These are phyloP conservation scores for Fusarium neocosmosporiellum DNA, from an alignment of 2,329 filamentous ascomycete genomes.

Conservation along the genomic window DNA sequence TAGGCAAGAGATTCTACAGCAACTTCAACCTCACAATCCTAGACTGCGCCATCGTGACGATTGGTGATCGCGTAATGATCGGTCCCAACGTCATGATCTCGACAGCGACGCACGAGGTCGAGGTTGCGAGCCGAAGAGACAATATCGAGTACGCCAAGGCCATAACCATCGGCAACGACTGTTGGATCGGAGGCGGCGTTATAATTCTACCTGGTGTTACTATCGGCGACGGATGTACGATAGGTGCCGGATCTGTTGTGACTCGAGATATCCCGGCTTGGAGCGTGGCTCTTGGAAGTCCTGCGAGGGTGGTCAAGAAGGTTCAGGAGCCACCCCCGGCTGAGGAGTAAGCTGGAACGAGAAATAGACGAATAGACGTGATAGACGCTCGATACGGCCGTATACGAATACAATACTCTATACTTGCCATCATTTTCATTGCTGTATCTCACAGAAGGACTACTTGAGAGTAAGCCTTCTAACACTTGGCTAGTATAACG, in stretches of 20 bases:
- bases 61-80: conserved; percentile 63
- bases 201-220: conserved; percentile 83
- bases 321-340: neutral
- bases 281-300: conserved; percentile 51
- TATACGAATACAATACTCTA: neutral
- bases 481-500: no score
- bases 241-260: conserved; percentile 86
- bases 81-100: conserved; percentile 65
- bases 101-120: conserved; percentile 63
- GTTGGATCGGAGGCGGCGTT: conserved; percentile 80
- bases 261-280: conserved; percentile 63
- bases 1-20: conserved; percentile 68
- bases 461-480: neutral
- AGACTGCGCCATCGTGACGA: conserved; percentile 63
- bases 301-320: conserved; percentile 48
- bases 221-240: conserved; percentile 77
- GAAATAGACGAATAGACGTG: neutral
- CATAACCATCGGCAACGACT: conserved; percentile 60
- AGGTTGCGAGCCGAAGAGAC: conserved; percentile 58
- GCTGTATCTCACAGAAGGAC: neutral
- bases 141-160: conserved; percentile 61
- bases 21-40: conserved; percentile 64
- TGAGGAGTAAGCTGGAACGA: neutral
- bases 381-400: neutral
- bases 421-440: neutral